Base-by-base conservation (phyloP, 495 filamentous ascomycete species). In the Aspergillus baeticus region DNA sequence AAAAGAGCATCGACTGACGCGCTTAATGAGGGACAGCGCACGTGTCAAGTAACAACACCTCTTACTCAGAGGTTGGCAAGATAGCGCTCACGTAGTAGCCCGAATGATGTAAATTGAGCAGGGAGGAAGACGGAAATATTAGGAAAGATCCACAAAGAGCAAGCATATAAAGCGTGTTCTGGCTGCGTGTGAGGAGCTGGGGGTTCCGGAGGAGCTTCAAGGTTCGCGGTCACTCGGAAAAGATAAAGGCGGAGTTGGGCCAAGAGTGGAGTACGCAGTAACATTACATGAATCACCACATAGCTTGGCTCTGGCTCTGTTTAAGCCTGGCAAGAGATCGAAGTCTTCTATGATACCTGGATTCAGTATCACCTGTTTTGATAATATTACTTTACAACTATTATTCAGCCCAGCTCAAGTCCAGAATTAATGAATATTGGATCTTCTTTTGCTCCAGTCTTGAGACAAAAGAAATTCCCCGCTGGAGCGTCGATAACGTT, bases 1-100 rank as follows among this genome's bases (percentile, higher is more conserved):
- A 69, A 67, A 74, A 71, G 59, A 72, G 72, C 73, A 77, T 78
- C 68, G 67, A 70, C 68, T 58, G 36, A 47, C 18, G 53, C 55
- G 15, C 14, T 51, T 50, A 43, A 58, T 36, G 39, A 55, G 7
- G 15, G 46, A 44, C 15, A 46, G 54, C 57, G 64, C 64, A 62
- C 54, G 61, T 63, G 61, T 60, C 64, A 56, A 52, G 33, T 21
- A 31, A 54, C n/a, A 36, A 22, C 52, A 43, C 41, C 50, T 53
- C 52, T 29, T 8, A 29, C 3, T 29, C 26, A 29, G 26, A 29
- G 26, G 26, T 29, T 4, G 26, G 26, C 26, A 29, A 29, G 26
- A 3, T 3, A 8, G 8, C 3, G 4, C 8, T 8, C 26, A 8
- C 26, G 8, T 8, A 3, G 26, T 29, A 38, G 11, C 55, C 61